Conservation (phyloP, 768 basidiomycete species). For the Royoungia palumana region DNA sequence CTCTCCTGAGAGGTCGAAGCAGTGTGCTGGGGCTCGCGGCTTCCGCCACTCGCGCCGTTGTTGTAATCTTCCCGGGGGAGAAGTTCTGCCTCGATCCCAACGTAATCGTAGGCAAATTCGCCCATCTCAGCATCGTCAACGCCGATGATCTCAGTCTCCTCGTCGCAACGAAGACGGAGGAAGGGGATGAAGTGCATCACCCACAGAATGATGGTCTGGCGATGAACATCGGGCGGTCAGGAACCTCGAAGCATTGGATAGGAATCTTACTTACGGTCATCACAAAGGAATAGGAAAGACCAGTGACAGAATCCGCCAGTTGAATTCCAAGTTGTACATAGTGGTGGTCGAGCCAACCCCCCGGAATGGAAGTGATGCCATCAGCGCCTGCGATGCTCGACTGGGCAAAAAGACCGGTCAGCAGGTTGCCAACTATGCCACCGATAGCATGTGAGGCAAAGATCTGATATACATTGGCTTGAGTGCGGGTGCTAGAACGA, state of each 20-base stretch:
- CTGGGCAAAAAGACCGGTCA: slow-evolving; percentile 89
- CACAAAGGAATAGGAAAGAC: slow-evolving; percentile 68
- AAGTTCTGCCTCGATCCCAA: slow-evolving; percentile 62
- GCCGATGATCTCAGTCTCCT: slow-evolving; percentile 73
- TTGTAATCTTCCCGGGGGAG: slow-evolving; percentile 31
- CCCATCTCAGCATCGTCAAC: slow-evolving; percentile 90
- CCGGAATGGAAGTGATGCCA: slow-evolving; percentile 59
- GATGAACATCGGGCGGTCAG: neutral
- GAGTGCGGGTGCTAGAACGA: neutral
- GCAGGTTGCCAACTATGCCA: slow-evolving; percentile 75
- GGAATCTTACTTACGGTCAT: slow-evolving; percentile 54
- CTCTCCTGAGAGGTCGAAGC: slow-evolving; percentile 26
- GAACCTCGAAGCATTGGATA: neutral
- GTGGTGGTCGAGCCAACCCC: slow-evolving; percentile 87
- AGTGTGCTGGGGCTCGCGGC: slow-evolving; percentile 35
- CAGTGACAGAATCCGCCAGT: slow-evolving; percentile 67
- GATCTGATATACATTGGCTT: slow-evolving; percentile 47
- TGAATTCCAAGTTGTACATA: slow-evolving; percentile 84
- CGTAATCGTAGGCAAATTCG: slow-evolving; percentile 87
- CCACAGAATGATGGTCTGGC: slow-evolving; percentile 77
- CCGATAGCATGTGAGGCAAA: slow-evolving; percentile 84
- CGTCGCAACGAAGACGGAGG: slow-evolving; percentile 62
- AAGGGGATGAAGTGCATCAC: slow-evolving; percentile 86
- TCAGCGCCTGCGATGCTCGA: slow-evolving; percentile 76
- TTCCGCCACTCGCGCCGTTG: slow-evolving; percentile 26